Conservation (phyloP, 257 asterid genomes). For the Oldenlandia corymbosa region DNA sequence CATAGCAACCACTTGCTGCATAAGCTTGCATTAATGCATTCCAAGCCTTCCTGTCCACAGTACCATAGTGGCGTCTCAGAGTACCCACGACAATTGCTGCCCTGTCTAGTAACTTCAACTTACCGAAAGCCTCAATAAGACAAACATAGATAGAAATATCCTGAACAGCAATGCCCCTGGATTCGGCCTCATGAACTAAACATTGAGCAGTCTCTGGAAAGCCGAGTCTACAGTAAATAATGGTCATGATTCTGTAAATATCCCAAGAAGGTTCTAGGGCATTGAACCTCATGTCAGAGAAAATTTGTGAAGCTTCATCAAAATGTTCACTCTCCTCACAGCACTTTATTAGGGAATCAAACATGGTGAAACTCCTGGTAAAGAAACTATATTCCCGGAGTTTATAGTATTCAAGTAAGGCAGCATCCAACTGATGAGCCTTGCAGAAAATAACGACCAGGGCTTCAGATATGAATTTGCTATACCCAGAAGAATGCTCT, state of each 20-base stretch:
- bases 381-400: slow-evolving; percentile 26
- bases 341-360: slow-evolving; percentile 55
- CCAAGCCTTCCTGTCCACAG: slow-evolving; percentile 69
- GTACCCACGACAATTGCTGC: slow-evolving; percentile 69
- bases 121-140: slow-evolving; percentile 79
- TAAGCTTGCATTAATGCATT: slow-evolving; percentile 78
- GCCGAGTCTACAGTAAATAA: slow-evolving; percentile 57
- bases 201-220: slow-evolving; percentile 83
- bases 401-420: slow-evolving; percentile 63
- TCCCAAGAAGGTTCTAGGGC: slow-evolving; percentile 65
- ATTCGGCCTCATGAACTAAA: slow-evolving; percentile 55
- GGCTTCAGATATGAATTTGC: slow-evolving; percentile 57
- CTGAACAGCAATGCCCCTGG: slow-evolving; percentile 43
- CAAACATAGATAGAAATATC: slow-evolving; percentile 42
- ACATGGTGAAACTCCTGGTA: slow-evolving; percentile 50
- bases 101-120: slow-evolving; percentile 60
- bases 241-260: slow-evolving; percentile 44
- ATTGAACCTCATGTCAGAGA: slow-evolving; percentile 73
- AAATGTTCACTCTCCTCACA: slow-evolving; percentile 50
- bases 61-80: slow-evolving; percentile 42
- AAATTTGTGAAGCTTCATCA: slow-evolving; percentile 82
- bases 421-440: slow-evolving; percentile 65
- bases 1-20: slow-evolving; percentile 77
- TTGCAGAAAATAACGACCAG: slow-evolving; percentile 75
- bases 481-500: slow-evolving; percentile 50